Evolutionary conservation across 2,329 filamentous ascomycete genomes (phyloP).

Genomic region (Apiospora sp.): DNA sequence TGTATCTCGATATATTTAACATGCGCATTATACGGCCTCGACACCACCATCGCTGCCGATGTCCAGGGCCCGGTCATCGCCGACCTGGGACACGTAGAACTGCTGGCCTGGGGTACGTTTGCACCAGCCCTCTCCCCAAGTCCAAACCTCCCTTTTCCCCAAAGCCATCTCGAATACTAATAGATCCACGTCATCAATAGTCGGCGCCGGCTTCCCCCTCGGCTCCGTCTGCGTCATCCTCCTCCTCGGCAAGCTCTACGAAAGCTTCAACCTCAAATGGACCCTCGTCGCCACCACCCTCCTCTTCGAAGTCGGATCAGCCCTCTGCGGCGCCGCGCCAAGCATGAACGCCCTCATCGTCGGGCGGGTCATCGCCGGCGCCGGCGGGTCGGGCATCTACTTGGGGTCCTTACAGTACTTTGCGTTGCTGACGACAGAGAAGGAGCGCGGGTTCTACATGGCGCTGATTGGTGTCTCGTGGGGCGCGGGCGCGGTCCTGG

Average conservation of each 20-base stretch:
- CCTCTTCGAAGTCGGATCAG: slow-evolving; percentile 37
- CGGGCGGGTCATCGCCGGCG: slow-evolving; percentile 53
- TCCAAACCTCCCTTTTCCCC: neutral
- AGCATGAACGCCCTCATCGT: slow-evolving; percentile 56
- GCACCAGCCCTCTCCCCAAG: neutral
- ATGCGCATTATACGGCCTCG: slow-evolving; percentile 45
- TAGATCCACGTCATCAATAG: neutral
- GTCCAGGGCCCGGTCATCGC: slow-evolving; percentile 48
- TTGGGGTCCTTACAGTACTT: slow-evolving; percentile 40
- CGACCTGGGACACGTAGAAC: slow-evolving; percentile 43
- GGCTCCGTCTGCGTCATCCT: slow-evolving; percentile 47
- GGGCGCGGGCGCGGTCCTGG: slow-evolving; percentile 55
- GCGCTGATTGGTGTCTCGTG: slow-evolving; percentile 40
- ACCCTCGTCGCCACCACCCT: slow-evolving; percentile 35
- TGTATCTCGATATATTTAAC: slow-evolving; percentile 28
- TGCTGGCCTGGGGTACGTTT: slow-evolving; percentile 46
- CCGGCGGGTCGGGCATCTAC: slow-evolving; percentile 56
- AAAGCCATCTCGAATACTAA: neutral
- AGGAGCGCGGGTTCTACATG: slow-evolving; percentile 38
- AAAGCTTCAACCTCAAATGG: slow-evolving; percentile 52
- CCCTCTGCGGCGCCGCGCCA: slow-evolving; percentile 53
- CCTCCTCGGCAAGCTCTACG: slow-evolving; percentile 45
- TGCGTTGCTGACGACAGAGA: slow-evolving; percentile 33
- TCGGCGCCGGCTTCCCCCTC: slow-evolving; percentile 46
- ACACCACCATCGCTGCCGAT: slow-evolving; percentile 55